Evolutionary conservation across 495 filamentous ascomycete species (phyloP).

Genomic region (Aspergillus incahuasiensis): DNA sequence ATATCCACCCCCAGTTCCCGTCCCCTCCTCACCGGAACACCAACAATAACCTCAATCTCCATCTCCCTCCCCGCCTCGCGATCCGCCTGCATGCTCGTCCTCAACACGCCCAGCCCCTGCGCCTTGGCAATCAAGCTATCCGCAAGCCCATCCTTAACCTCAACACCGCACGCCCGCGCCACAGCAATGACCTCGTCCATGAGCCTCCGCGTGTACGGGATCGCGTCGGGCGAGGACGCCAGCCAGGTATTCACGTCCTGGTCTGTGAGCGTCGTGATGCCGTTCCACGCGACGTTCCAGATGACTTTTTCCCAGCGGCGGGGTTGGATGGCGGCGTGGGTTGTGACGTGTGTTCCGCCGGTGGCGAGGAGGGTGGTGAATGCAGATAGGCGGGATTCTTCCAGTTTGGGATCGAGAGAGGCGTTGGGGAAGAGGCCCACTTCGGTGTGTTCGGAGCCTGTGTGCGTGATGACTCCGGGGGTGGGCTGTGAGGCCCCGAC

Average conservation of each 20-base stretch:
- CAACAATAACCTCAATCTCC: conserved; percentile 56
- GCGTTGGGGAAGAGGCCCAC: conserved; percentile 44
- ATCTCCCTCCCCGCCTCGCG: conserved; percentile 42
- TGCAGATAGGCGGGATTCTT: conserved; percentile 24
- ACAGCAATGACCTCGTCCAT: conserved; percentile 50
- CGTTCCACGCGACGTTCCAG: conserved; percentile 54
- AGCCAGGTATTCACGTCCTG: conserved; percentile 49
- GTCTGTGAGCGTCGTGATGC: conserved; percentile 45
- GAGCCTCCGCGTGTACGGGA: conserved; percentile 35
- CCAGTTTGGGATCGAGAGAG: conserved; percentile 9
- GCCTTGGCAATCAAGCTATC: conserved; percentile 42
- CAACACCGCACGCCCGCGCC: conserved; percentile 38
- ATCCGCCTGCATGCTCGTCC: conserved; percentile 55
- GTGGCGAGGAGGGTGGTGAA: conserved; percentile 35
- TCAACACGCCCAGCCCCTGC: conserved; percentile 35
- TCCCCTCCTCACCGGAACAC: conserved; percentile 46
- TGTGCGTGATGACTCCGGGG: conserved; percentile 42
- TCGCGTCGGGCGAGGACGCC: conserved; percentile 36
- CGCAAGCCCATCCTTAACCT: conserved; percentile 33
- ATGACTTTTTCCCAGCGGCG: conserved; percentile 52
- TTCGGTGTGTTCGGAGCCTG: conserved; percentile 42
- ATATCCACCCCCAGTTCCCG: conserved; percentile 44
- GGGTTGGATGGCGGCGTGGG: conserved; percentile 41
- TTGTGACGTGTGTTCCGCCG: conserved; percentile 36
- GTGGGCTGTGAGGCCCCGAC: conserved; percentile 44